Evolutionary conservation across 768 basidiomycete species (phyloP).

Genomic region (Mycena filopes): DNA sequence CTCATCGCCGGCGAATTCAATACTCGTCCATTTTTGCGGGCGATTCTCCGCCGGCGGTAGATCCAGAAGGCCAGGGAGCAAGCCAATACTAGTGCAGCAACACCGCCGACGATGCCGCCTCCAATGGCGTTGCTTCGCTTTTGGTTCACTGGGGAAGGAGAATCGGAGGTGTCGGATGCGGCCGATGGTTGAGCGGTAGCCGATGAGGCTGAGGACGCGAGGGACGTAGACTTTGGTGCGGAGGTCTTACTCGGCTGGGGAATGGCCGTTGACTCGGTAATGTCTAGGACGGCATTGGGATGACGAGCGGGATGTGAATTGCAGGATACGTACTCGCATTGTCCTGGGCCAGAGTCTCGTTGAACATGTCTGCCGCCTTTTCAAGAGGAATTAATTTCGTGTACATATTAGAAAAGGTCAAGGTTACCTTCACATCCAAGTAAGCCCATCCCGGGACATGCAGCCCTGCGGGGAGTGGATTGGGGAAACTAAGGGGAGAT

Average conservation of each 20-base stretch:
- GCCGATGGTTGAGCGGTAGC: slow-evolving; percentile 24
- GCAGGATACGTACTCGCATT: slow-evolving; percentile 44
- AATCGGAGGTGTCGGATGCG: slow-evolving; percentile 38
- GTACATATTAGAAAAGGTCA: neutral
- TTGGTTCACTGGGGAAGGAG: slow-evolving; percentile 27
- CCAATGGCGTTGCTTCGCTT: slow-evolving; percentile 47
- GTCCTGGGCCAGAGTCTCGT: slow-evolving; percentile 44
- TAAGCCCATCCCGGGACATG: slow-evolving; percentile 74
- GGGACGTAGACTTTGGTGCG: slow-evolving; percentile 29
- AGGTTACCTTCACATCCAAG: slow-evolving; percentile 57
- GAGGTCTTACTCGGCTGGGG: slow-evolving; percentile 41
- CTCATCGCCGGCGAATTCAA: slow-evolving; percentile 38
- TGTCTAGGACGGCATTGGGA: slow-evolving; percentile 38
- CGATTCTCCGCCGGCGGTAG: slow-evolving; percentile 16
- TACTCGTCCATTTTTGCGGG: slow-evolving; percentile 30
- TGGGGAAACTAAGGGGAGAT: slow-evolving; percentile 38
- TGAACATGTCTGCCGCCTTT: slow-evolving; percentile 52
- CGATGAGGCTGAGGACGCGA: slow-evolving; percentile 25
- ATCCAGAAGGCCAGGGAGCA: slow-evolving; percentile 38
- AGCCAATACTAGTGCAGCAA: slow-evolving; percentile 50
- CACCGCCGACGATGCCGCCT: slow-evolving; percentile 58
- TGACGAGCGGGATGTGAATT: neutral
- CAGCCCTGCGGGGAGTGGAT: slow-evolving; percentile 58
- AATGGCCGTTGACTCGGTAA: slow-evolving; percentile 56
- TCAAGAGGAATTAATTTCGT: slow-evolving; percentile 6